phyloP scores from a whole-genome alignment of 73 alveolate genomes.

The Tetrahymena malaccensis region DNA sequence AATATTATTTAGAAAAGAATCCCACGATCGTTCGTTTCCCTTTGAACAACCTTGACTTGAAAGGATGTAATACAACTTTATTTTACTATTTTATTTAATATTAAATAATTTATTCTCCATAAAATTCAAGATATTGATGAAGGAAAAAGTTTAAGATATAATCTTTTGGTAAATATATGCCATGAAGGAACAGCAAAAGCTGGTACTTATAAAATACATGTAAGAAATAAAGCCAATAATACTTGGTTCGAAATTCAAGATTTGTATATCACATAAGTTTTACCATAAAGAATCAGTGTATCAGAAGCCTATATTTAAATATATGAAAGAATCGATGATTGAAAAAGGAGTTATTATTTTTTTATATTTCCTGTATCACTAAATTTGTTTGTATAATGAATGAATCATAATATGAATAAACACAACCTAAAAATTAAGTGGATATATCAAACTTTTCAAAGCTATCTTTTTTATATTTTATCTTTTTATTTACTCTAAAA shows the following conservation, averaged over 20 bases:
- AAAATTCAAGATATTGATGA: conserved; percentile 24
- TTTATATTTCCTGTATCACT: background rate
- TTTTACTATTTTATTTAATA: background rate
- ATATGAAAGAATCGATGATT: conserved; percentile 12
- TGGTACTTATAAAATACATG: conserved; percentile 88
- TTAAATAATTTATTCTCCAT: background rate
- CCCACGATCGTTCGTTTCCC: conserved; percentile 97
- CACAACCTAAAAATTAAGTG: no score
- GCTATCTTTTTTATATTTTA: no score
- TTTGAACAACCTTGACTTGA: conserved; percentile 64
- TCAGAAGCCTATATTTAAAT: conserved; percentile 40
- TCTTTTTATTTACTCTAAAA: no score
- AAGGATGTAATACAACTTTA: background rate
- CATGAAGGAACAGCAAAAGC: conserved; percentile 97
- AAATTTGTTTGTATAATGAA: no score
- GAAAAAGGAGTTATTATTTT: background rate
- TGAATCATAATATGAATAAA: no score
- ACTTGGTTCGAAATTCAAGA: conserved; percentile 30
- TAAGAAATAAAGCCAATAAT: conserved; percentile 69
- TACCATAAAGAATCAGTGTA: conserved; percentile 34
- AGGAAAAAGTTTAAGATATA: conserved; percentile 49
- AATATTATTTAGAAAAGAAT: conserved; percentile 94
- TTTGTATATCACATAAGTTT: conserved; percentile 16
- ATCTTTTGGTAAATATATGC: conserved; percentile 82
- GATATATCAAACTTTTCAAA: no score